Evolutionary conservation across 768 basidiomycete genomes (phyloP), one percentile per base, ranked within the genome.

Genomic region (Suillus brevipes): DNA sequence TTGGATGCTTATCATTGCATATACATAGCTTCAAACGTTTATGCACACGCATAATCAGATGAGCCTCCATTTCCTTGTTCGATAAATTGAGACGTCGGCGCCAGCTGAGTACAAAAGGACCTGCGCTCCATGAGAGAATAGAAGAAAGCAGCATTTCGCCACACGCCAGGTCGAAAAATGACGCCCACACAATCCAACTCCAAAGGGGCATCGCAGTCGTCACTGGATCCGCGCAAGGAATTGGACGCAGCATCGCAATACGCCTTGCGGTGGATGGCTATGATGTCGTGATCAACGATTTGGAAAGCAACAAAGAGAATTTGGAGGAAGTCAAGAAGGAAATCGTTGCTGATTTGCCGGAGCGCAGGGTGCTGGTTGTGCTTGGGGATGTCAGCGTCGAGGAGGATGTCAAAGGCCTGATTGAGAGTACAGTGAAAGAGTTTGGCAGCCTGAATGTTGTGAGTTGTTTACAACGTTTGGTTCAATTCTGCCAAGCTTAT

Each of bases 401-500:
- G 47, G 65, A 69, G 20, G 67, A 77, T 14, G 78, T 79, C 18
- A 71, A 73, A 61, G 67, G 57, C n/a, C 72, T 79, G 69, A 62
- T 78, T 25, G 67, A 74, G 12, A 64, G 45, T n/a, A 49, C 65
- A 4, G 73, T 76, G 1, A 61, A 69, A 53, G 53, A 67, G 2
- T 63, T 77, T 34, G 78, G 74, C n/a, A 64, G 69, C 13, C 66
- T 80, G 14, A 73, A 80, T 37, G 78, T 80, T 62, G 80, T 80
- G 60, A 61, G 73, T 67, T 64, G 40, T 64, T 38, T 40, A 37
- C 40, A 1, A 10, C n/a, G 2, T 31, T 31, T 38, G 7, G 4
- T 52, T 10, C 52, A 52, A 31, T 18, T 20, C 50, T 28, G 4
- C 50, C 16, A 28, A 31, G 18, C 14, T 31, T 8, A 50, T 59